Evolutionary conservation across 768 basidiomycete species (phyloP), one percentile per base, ranked within the genome.

Genomic region (Boletus tylopilopsis): DNA sequence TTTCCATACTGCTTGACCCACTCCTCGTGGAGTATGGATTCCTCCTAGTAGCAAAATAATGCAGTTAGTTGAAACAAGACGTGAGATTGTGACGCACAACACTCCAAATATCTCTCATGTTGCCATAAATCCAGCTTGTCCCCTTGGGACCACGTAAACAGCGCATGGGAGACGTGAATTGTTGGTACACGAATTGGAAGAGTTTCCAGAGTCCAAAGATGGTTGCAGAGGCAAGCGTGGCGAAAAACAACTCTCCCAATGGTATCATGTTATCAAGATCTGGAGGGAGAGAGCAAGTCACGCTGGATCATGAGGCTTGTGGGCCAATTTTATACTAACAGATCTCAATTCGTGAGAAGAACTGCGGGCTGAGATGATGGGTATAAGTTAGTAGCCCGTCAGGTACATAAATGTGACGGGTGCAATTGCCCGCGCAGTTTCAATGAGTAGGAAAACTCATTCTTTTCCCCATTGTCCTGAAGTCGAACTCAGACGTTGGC

Each of bases 71-170:
- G 16, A 23, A 7, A 24, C 16, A 38, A 12, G 18, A 29, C 18
- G n/a, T 27, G 30, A 15, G n/a, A 38, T 3, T 0, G 15, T 15
- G 30, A 42, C 69, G 12, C 55, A 78, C 80, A 8, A 64, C 69
- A 12, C 71, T 62, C 57, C 61, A 68, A 13, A 84, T 75, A 8
- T 77, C 69, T 42, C 60, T 67, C 58, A 80, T 52, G 54, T 81
- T 75, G 1, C 82, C 82, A 51, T 63, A 79, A 9, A 85, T 45
- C 51, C 70, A 68, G 51, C 73, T 76, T 2, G 66, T 43, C 48
- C 58, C 76, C 12, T 73, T 66, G 0, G 81, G 82, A 18, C 58
- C 58, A 8, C 75, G 80, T 27, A 84, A 68, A 27, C 68, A 51
- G 15, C 71, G 67, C 11, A 81, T 52, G 8, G 77, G 73, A 1